These are phyloP conservation scores for Irpex sp. DNA, from an alignment of 1,284 basidiomycete species.

Conservation along the genomic window DNA sequence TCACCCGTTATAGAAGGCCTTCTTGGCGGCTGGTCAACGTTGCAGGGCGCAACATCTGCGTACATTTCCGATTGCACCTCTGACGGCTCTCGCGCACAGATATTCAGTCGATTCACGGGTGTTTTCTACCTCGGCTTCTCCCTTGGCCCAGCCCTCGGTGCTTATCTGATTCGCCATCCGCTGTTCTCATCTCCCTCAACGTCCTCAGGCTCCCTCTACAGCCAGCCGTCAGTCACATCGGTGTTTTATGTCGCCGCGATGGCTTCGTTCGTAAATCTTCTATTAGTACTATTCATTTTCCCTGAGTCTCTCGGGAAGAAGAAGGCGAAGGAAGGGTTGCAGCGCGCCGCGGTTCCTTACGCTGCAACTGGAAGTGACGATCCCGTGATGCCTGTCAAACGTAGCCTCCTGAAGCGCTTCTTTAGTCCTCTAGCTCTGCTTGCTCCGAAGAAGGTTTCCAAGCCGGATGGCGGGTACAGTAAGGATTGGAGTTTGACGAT, in stretches of 20 bases:
- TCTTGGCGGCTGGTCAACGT: slow-evolving; percentile 83
- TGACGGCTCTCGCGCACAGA: slow-evolving; percentile 74
- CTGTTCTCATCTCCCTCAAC: slow-evolving; percentile 25
- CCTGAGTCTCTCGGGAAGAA: slow-evolving; percentile 61
- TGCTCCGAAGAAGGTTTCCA: slow-evolving; percentile 40
- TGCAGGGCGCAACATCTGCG: slow-evolving; percentile 76
- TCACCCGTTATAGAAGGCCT: slow-evolving; percentile 82
- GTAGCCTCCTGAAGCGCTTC: slow-evolving; percentile 29
- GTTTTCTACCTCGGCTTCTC: slow-evolving; percentile 71
- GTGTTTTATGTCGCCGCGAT: slow-evolving; percentile 57
- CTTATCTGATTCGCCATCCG: slow-evolving; percentile 61
- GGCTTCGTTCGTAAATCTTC: slow-evolving; percentile 43
- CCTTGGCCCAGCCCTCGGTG: slow-evolving; percentile 70
- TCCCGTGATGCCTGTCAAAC: slow-evolving; percentile 11
- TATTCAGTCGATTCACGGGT: slow-evolving; percentile 78
- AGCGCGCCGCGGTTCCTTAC: slow-evolving; percentile 1
- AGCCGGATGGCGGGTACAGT: slow-evolving; percentile 27
- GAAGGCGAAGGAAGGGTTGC: slow-evolving; percentile 25
- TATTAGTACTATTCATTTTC: slow-evolving; percentile 54
- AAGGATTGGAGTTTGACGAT: slow-evolving; percentile 60
- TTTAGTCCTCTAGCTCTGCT: slow-evolving; percentile 54
- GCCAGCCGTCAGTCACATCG: slow-evolving; percentile 39
- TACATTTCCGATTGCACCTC: slow-evolving; percentile 88
- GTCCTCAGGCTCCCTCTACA: slow-evolving; percentile 11
- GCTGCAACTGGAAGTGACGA: neutral